phyloP scores from a whole-genome alignment of 495 filamentous ascomycete species.

The Achaetomiella virescens region DNA sequence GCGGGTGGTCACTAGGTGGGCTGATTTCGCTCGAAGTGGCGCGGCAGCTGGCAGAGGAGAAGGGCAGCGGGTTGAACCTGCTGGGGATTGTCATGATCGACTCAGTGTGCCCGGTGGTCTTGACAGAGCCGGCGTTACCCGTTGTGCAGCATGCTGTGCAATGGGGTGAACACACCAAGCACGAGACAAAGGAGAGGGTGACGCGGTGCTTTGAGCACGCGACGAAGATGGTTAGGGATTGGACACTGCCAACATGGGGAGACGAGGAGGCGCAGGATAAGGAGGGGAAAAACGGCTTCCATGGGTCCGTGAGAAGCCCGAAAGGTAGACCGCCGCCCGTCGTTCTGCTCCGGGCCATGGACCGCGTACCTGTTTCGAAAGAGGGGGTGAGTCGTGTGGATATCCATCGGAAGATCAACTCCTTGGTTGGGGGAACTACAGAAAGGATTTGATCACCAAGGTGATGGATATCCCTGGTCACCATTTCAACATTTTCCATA shows the following conservation, averaged over 20 bases:
- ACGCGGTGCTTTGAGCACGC: conserved; percentile 33
- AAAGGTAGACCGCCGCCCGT: conserved; percentile 24
- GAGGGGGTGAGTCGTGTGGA: conserved; percentile 31
- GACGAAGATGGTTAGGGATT: conserved; percentile 30
- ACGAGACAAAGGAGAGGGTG: conserved; percentile 33
- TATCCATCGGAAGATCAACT: conserved; percentile 22
- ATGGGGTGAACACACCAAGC: conserved; percentile 28
- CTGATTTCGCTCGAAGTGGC: conserved; percentile 38
- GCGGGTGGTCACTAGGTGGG: conserved; percentile 44
- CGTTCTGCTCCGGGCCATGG: conserved; percentile 34
- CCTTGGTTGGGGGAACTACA: conserved; percentile 39
- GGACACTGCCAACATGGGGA: conserved; percentile 33
- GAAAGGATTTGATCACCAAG: conserved; percentile 28
- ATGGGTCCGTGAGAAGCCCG: no score
- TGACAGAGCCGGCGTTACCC: neutral
- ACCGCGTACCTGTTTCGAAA: conserved; percentile 24
- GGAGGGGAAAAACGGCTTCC: neutral
- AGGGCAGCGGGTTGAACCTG: conserved; percentile 15
- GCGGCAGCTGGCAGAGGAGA: conserved; percentile 26
- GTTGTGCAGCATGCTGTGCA: conserved; percentile 22
- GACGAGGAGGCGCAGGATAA: neutral
- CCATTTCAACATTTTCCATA: conserved; percentile 39
- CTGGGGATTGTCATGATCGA: conserved; percentile 44
- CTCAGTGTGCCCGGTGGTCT: conserved; percentile 28
- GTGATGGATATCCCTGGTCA: conserved; percentile 37